Evolutionary conservation across 2,329 filamentous ascomycete species (phyloP).

Genomic region (Aspergillus uvarum): DNA sequence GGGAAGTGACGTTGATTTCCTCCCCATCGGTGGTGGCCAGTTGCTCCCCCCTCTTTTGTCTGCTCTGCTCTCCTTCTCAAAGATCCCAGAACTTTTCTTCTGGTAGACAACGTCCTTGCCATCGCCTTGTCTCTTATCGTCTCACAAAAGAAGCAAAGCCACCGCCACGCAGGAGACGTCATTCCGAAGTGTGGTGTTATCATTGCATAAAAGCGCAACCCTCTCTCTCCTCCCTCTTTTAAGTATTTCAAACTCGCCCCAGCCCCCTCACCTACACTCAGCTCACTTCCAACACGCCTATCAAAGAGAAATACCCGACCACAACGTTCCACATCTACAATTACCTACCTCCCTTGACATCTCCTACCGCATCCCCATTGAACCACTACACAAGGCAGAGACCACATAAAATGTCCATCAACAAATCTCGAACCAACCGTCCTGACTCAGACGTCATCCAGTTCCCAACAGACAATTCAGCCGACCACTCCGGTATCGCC

Average conservation of each 20-base stretch:
- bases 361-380: neutral
- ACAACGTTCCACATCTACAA: too few species aligned
- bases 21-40: neutral
- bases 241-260: neutral
- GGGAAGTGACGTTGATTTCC: neutral
- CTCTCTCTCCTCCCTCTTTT: neutral
- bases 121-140: neutral
- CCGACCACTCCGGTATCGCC: neutral
- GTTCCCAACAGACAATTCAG: neutral
- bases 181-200: neutral
- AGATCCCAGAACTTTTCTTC: neutral
- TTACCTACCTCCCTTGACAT: too few species aligned
- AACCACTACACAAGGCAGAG: neutral
- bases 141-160: neutral
- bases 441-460: neutral
- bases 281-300: too few species aligned
- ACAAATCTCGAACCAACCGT: neutral
- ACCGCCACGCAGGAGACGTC: neutral
- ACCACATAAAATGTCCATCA: neutral
- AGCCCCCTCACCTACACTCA: neutral
- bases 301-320: too few species aligned
- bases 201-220: neutral
- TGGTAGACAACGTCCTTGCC: neutral
- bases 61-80: too few species aligned
- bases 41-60: neutral